Percentiles rank a stretch among this genome's conserved stretches.
phyloP scores from a whole-genome alignment of 768 basidiomycete genomes.

The Crucibulum laeve region DNA sequence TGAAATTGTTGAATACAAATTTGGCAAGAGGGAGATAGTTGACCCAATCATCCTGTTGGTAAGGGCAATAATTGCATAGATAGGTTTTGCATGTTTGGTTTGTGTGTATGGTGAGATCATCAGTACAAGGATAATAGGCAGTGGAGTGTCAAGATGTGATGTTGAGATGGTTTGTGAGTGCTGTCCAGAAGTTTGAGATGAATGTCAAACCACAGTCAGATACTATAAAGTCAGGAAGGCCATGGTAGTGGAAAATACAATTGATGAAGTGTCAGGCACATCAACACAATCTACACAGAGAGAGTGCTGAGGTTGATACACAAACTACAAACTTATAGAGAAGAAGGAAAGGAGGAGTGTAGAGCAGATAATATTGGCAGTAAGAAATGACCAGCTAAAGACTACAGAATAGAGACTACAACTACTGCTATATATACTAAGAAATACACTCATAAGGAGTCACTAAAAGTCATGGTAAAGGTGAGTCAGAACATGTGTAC shows the following conservation, averaged over 20 bases:
- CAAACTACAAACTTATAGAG: no score
- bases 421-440: no score
- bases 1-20: conserved; percentile 34
- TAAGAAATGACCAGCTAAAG: no score
- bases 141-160: conserved; percentile 11
- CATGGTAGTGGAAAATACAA: conserved; percentile 27
- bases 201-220: conserved; percentile 28
- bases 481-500: no score
- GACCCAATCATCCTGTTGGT: conserved; percentile 40
- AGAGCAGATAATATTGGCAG: no score
- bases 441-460: no score
- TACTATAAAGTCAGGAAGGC: conserved; percentile 25
- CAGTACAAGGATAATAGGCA: conserved; percentile 14
- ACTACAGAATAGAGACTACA: no score
- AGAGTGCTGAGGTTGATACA: no score
- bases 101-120: conserved; percentile 13
- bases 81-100: conserved; percentile 20
- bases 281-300: no score
- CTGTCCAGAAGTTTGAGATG: conserved; percentile 23
- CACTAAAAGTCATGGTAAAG: no score
- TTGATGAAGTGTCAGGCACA: no score
- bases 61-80: conserved; percentile 26
- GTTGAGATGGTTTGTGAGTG: conserved; percentile 8
- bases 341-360: no score
- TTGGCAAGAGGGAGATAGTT: conserved; percentile 33